Evolutionary conservation across 2,329 filamentous ascomycete genomes (phyloP).

Genomic region (Cercospora sesami): DNA sequence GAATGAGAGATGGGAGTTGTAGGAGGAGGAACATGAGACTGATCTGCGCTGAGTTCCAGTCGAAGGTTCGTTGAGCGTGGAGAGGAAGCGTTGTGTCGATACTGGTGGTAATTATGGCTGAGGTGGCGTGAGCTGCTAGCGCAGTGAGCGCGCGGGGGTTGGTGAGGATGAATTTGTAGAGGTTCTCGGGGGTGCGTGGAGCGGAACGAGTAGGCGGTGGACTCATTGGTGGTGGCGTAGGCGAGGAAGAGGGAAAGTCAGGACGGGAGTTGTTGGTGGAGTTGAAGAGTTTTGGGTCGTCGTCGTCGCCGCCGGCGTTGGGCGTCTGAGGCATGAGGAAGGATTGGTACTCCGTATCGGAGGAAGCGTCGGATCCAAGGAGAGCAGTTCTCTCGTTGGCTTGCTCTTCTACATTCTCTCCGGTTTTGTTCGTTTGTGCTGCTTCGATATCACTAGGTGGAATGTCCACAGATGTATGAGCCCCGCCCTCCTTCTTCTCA

Average conservation of each 20-base stretch:
- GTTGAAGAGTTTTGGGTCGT: neutral
- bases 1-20: neutral
- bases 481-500: no score
- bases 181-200: neutral
- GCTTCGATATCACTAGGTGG: neutral
- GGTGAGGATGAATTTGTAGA: constrained; percentile 21
- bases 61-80: constrained; percentile 20
- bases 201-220: neutral
- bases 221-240: neutral
- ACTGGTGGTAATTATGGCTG: constrained; percentile 22
- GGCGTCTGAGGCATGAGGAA: neutral
- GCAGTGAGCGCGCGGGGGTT: constrained; percentile 12
- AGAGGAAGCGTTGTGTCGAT: constrained; percentile 27
- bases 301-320: neutral
- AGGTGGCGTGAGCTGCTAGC: constrained; percentile 18
- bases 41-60: constrained; percentile 23
- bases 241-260: constrained; percentile 4
- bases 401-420: neutral
- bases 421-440: neutral
- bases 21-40: neutral
- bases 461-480: neutral
- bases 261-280: neutral
- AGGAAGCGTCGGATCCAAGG: neutral
- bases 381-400: constrained; percentile 8
- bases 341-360: neutral